phyloP scores from a whole-genome alignment of 1,284 basidiomycete genomes.

The Cyathus olla region DNA sequence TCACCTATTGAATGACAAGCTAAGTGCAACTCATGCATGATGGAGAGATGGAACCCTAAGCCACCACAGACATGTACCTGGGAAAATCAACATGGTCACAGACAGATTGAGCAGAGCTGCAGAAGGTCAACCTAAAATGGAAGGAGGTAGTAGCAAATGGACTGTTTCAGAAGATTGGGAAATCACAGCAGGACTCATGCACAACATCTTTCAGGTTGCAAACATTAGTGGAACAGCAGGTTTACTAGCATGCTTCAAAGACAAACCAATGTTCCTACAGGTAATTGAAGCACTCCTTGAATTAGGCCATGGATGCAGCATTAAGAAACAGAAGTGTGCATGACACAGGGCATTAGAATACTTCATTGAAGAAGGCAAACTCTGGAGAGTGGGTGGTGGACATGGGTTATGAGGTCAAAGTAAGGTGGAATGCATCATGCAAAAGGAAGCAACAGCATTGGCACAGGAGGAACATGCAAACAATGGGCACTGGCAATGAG shows the following conservation, averaged over 20 bases:
- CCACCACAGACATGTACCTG: conserved; percentile 23
- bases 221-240: neutral
- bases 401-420: conserved; percentile 13
- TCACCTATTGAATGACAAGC: conserved; percentile 19
- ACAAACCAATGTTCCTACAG: conserved; percentile 33
- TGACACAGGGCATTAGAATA: conserved; percentile 34
- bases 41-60: conserved; percentile 36
- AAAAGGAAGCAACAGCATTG: conserved; percentile 12
- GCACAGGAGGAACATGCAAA: conserved; percentile 22
- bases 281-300: conserved; percentile 36
- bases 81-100: conserved; percentile 11
- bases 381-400: conserved; percentile 37
- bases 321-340: conserved; percentile 15
- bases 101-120: conserved; percentile 32
- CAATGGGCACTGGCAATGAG: conserved; percentile 38
- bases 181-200: conserved; percentile 24
- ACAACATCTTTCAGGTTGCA: conserved; percentile 31
- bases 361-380: conserved; percentile 34
- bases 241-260: conserved; percentile 28
- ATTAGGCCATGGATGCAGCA: conserved; percentile 7
- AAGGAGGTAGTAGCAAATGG: conserved; percentile 45
- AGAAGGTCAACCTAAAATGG: conserved; percentile 13
- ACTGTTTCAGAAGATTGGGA: conserved; percentile 43
- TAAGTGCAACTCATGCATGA: conserved; percentile 29
- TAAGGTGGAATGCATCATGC: conserved; percentile 7